Conservation (phyloP, 768 basidiomycete genomes). For the Trametes punicea region DNA sequence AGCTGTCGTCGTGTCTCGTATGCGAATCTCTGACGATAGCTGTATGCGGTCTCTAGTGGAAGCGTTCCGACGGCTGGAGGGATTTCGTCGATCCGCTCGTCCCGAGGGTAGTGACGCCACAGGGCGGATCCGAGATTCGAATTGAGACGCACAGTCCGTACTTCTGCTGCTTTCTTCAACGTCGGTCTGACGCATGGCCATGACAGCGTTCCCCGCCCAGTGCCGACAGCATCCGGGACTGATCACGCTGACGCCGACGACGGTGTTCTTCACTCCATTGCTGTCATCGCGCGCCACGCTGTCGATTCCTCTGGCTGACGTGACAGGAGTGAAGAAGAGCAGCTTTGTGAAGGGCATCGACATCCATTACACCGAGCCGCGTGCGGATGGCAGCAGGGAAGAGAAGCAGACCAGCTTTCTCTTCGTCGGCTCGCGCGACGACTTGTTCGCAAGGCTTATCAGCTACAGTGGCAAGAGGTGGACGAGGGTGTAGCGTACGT, state of each 20-base stretch:
- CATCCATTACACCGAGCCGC: slow-evolving; percentile 40
- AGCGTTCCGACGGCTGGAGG: slow-evolving; percentile 22
- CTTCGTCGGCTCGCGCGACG: slow-evolving; percentile 62
- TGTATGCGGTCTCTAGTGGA: slow-evolving; percentile 21
- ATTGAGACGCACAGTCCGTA: slow-evolving; percentile 26
- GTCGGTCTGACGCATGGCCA: neutral
- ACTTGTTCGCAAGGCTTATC: slow-evolving; percentile 62
- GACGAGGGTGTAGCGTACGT: slow-evolving; percentile 31
- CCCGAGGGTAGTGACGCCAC: slow-evolving; percentile 13
- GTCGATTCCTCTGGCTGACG: slow-evolving; percentile 40
- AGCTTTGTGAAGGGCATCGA: slow-evolving; percentile 51
- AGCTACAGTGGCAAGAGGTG: slow-evolving; percentile 48
- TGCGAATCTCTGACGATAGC: neutral
- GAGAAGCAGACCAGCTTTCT: slow-evolving; percentile 52
- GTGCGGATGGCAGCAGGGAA: slow-evolving; percentile 28
- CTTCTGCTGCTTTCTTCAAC: neutral
- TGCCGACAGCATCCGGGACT: slow-evolving; percentile 52
- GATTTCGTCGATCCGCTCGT: slow-evolving; percentile 9
- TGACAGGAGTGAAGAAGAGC: slow-evolving; percentile 57
- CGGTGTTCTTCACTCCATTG: slow-evolving; percentile 55
- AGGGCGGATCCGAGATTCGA: slow-evolving; percentile 4
- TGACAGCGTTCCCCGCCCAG: slow-evolving; percentile 59
- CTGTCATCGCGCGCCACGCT: slow-evolving; percentile 44
- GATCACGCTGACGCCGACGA: slow-evolving; percentile 50
- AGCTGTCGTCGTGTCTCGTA: slow-evolving; percentile 10